Conservation (phyloP, 345 rosid genomes). For the Eucalyptus marginata region DNA sequence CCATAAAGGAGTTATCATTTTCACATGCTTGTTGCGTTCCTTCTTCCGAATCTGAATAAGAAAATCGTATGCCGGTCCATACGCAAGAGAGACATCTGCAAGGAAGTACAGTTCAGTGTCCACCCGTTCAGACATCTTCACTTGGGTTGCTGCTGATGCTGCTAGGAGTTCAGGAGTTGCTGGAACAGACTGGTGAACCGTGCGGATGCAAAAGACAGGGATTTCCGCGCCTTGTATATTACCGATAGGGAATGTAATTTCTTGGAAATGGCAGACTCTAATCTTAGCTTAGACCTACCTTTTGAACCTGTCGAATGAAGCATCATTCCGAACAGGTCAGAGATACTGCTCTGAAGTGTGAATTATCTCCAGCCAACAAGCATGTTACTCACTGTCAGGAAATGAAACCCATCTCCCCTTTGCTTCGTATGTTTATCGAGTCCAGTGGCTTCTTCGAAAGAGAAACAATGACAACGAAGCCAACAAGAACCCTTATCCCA, state of each 20-base stretch:
- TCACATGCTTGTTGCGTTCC: background rate
- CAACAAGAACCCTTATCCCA: background rate
- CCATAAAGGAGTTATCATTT: background rate
- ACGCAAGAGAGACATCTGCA: background rate
- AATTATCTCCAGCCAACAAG: background rate
- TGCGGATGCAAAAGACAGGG: background rate
- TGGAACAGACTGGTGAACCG: background rate
- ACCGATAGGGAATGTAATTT: background rate
- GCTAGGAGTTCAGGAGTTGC: background rate
- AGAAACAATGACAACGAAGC: background rate
- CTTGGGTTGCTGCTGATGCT: background rate
- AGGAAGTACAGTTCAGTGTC: background rate
- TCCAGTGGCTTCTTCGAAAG: background rate
- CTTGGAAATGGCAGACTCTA: background rate
- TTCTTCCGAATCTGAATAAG: background rate
- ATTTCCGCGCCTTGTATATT: background rate
- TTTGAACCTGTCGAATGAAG: background rate
- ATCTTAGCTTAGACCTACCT: background rate
- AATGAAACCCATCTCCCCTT: background rate
- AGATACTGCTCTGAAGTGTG: background rate
- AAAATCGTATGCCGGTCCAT: background rate
- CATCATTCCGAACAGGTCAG: background rate
- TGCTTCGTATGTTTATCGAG: background rate
- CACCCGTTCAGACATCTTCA: background rate
- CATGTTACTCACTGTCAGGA: background rate